Base-by-base conservation (phyloP, 257 asterid genomes). In the Anisodus tanguticus region DNA sequence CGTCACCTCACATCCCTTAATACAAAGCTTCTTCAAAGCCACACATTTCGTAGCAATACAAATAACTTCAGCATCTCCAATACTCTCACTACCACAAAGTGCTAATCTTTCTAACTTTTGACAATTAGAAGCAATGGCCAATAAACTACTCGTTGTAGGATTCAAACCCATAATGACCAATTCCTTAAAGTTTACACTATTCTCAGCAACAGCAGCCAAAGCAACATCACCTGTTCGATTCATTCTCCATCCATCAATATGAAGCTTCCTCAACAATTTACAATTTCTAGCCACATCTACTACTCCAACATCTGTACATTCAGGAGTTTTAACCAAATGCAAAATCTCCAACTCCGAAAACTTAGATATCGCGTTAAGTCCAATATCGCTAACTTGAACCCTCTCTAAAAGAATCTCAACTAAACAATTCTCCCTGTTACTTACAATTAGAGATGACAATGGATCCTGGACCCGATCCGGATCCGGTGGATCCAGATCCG, bases 201-300 rank as follows among this genome's bases (percentile, higher is more conserved):
- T 86, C 87, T 91, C 93, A 0, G 97, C 95, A 62, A 95, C 86
- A 0, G 95, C 88, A 55, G 88, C 78, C 89, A 95, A 89, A 1
- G 93, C 97, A 68, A 88, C 93, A 79, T 95, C 97, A 0, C 97
- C 97, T 63, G 93, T 95, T 91, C 93, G 87, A 85, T 95, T 92
- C 4, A 95, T 91, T 86, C 94, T 93, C 97, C 97, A 93, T 55
- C 98, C 98, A 71, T 95, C 98, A 17, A 93, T 92, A 51, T 93
- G 97, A 57, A 95, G 90, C 92, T 95, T 95, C 87, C 98, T 92
- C 90, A 95, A 68, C 81, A 92, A 91, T 91, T 85, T 95, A 82
- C 98, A 95, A 37, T 81, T 85, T 89, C 89, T 93, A 39, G 98
- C 95, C 57, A 93, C 90, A 4, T 93, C 93, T 0, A 88, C 85